A percentile compares a stretch with the other conserved stretches of the same genome.
phyloP scores from a whole-genome alignment of 352 stramenopile genomes.

The Bremia lactucae region DNA sequence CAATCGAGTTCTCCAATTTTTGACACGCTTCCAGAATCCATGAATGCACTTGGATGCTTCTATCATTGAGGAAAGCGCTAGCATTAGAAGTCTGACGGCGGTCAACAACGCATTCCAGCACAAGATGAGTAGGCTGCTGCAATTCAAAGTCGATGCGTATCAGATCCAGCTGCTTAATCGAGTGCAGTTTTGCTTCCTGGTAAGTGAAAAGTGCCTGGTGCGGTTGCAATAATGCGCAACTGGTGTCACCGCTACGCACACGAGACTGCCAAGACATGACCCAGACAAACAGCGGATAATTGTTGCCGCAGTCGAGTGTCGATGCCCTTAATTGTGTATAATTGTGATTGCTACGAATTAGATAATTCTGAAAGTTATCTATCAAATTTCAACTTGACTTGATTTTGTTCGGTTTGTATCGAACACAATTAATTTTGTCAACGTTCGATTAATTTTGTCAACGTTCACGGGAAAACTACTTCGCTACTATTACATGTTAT shows the following conservation, averaged over 20 bases:
- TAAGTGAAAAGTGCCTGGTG: conserved; percentile 36
- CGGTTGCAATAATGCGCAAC: conserved; percentile 20
- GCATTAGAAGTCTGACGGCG: conserved; percentile 2
- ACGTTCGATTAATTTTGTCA: too few species aligned
- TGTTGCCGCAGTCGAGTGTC: too few species aligned
- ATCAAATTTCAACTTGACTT: too few species aligned
- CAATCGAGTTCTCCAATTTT: conserved; percentile 8
- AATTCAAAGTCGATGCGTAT: conserved; percentile 3
- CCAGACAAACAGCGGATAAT: too few species aligned
- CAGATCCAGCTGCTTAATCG: conserved; percentile 15
- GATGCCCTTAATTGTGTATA: too few species aligned
- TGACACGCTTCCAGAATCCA: conserved; percentile 34
- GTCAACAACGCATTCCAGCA: conserved; percentile 34
- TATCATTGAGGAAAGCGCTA: conserved; percentile 9
- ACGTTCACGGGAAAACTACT: too few species aligned
- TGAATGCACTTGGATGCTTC: conserved; percentile 33
- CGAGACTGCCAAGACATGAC: conserved; percentile 11
- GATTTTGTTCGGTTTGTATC: too few species aligned
- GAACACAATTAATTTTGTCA: too few species aligned
- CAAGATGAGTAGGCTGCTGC: conserved; percentile 1
- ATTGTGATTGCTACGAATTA: too few species aligned
- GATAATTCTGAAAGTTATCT: too few species aligned
- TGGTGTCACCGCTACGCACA: conserved; percentile 7
- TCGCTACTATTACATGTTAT: too few species aligned
- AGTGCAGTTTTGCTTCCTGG: conserved; percentile 17